Evolutionary conservation across 2,329 filamentous ascomycete genomes (phyloP).

Genomic region (Microsporum ferrugineum): DNA sequence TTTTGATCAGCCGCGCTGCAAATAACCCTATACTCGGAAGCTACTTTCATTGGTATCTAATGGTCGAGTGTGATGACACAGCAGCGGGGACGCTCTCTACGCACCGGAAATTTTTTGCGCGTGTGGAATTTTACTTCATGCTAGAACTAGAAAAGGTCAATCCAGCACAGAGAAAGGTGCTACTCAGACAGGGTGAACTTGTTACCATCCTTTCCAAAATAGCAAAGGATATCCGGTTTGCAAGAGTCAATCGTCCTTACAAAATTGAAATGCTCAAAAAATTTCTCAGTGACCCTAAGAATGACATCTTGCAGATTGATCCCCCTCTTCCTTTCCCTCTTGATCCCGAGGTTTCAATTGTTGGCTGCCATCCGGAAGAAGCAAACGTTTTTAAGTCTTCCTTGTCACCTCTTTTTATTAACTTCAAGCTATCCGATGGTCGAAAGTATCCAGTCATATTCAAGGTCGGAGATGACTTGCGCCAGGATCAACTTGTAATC

Average conservation of each 20-base stretch:
- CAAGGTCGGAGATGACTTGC: slow-evolving; percentile 91
- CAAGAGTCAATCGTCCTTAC: slow-evolving; percentile 61
- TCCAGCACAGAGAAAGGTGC: slow-evolving; percentile 58
- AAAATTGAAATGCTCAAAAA: slow-evolving; percentile 80
- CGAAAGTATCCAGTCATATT: slow-evolving; percentile 85
- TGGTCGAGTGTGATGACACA: slow-evolving; percentile 86
- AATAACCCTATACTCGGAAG: slow-evolving; percentile 85
- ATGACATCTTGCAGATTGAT: slow-evolving; percentile 72
- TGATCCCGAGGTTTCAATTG: slow-evolving; percentile 70
- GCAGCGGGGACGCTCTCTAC: slow-evolving; percentile 62
- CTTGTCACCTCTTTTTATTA: slow-evolving; percentile 77
- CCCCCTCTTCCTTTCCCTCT: slow-evolving; percentile 78
- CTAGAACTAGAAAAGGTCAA: slow-evolving; percentile 67
- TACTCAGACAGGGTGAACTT: slow-evolving; percentile 80
- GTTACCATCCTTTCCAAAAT: slow-evolving; percentile 79
- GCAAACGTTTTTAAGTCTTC: slow-evolving; percentile 93
- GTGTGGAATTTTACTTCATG: slow-evolving; percentile 96
- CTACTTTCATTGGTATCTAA: slow-evolving; percentile 95
- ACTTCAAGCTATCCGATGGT: slow-evolving; percentile 70
- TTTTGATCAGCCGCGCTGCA: slow-evolving; percentile 77
- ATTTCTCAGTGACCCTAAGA: slow-evolving; percentile 75
- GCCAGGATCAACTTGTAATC: slow-evolving; percentile 93
- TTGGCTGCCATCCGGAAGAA: slow-evolving; percentile 70
- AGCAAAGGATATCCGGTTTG: slow-evolving; percentile 74
- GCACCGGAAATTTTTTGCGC: slow-evolving; percentile 76